Base-by-base conservation (phyloP, 2,329 filamentous ascomycete genomes). In the Apiospora pterosperma region DNA sequence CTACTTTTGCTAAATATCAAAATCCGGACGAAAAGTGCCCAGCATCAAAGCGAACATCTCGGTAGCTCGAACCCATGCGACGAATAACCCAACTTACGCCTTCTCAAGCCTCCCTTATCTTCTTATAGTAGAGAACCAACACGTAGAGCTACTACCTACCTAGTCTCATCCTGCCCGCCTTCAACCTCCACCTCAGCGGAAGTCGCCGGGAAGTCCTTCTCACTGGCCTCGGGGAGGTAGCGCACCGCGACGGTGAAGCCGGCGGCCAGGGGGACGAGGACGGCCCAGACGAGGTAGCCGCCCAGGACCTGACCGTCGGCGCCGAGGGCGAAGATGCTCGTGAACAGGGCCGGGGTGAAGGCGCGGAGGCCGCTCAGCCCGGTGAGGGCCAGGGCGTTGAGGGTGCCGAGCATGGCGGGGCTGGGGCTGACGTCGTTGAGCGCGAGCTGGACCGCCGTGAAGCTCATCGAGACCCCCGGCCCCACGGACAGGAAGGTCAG, bases 341-440 rank as follows among this genome's bases (percentile, higher is more conserved):
- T 85, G 52, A 91, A 88, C 0, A 88, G 70, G 0, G 86, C 90
- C 0, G 92, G 92, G 0, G 84, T 83, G 44, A 94, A 80, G 0
- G 91, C 84, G 16, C 92, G 82, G 36, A 92, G 78, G 0, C 79
- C 88, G 67, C 87, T 88, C 0, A 81, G 77, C 0, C 87, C 71
- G 0, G 90, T 90, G 64, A 95, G 78, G 0, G 86, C 84, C 1
- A 92, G 70, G 0, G 89, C 89, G 69, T 95, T 95, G 34, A 96
- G 78, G 0, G 87, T 92, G 0, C 89, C 91, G 11, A 95, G 79
- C 0, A 87, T 84, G 48, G 81, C 80, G 1, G 86, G 83, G 11
- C 82, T 86, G 0, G 92, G 92, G 0, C 88, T 84, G 2, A 91
- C 85, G 65, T 94, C 90, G 75, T 95, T 95, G 36, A 95, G 73